Evolutionary conservation across 1,139 yeast species (phyloP).

Genomic region (Geotrichum citri-aurantii): DNA sequence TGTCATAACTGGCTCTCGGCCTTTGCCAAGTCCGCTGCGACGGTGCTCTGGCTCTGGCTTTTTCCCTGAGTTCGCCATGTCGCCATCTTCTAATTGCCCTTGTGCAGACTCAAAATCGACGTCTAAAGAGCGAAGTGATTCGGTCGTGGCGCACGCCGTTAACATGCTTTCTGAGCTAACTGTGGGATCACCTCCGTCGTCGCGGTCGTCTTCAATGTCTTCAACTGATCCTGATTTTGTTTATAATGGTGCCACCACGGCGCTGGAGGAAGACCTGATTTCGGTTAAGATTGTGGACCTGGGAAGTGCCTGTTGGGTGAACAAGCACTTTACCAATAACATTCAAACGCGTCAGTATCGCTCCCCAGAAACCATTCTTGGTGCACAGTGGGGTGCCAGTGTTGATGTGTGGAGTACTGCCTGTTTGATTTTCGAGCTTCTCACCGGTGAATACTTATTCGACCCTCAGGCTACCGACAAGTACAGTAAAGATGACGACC

Average conservation of each 20-base stretch:
- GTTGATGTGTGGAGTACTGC: constrained; percentile 84
- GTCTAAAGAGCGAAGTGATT: constrained; percentile 1
- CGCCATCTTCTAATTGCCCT: constrained; percentile 20
- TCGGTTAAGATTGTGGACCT: constrained; percentile 73
- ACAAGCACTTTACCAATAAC: constrained; percentile 71
- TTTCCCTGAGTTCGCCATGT: constrained; percentile 26
- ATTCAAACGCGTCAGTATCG: constrained; percentile 85
- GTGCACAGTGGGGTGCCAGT: constrained; percentile 75
- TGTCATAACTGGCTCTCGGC: constrained; percentile 79
- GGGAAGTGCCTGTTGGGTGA: constrained; percentile 77
- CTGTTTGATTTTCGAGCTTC: constrained; percentile 70
- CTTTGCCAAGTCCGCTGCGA: constrained; percentile 68
- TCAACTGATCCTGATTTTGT: constrained; percentile 8
- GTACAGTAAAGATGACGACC: constrained; percentile 76
- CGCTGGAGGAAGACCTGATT: constrained; percentile 38
- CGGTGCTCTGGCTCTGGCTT: constrained; percentile 29
- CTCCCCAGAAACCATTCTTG: constrained; percentile 69
- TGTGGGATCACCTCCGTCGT: background rate
- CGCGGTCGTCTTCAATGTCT: constrained; percentile 16
- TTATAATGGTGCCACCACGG: constrained; percentile 20
- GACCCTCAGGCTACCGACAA: constrained; percentile 66
- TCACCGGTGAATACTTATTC: constrained; percentile 80
- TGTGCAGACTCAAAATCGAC: constrained; percentile 15
- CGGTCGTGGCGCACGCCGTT: background rate
- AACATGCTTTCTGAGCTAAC: background rate